These are phyloP conservation scores for Podospora sp. DNA, from an alignment of 495 filamentous ascomycete genomes.

Conservation along the genomic window DNA sequence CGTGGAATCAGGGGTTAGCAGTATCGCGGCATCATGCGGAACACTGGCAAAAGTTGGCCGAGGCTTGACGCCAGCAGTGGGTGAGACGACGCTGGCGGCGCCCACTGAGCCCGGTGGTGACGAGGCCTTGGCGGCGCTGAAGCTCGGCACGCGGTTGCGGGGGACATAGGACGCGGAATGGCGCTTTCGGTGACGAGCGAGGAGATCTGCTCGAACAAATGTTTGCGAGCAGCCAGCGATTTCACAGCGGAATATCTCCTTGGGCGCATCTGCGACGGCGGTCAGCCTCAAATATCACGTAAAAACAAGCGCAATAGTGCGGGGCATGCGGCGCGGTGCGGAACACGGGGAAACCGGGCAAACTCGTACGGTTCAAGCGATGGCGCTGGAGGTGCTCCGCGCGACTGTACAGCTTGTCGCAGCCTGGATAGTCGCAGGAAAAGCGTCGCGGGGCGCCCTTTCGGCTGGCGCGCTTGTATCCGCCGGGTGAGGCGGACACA, in stretches of 20 bases:
- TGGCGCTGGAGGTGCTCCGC: slow-evolving; percentile 83
- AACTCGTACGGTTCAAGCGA: slow-evolving; percentile 48
- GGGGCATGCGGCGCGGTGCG: background rate
- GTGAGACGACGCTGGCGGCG: slow-evolving; percentile 29
- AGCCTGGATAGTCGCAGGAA: slow-evolving; percentile 78
- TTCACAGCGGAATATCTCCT: slow-evolving; percentile 93
- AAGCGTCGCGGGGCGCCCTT: slow-evolving; percentile 61
- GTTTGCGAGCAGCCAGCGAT: slow-evolving; percentile 82
- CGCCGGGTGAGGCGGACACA: slow-evolving; percentile 13
- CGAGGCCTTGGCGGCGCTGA: slow-evolving; percentile 52
- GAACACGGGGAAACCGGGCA: background rate
- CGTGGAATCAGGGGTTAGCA: slow-evolving; percentile 47
- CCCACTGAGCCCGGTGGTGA: slow-evolving; percentile 26
- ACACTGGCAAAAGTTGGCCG: slow-evolving; percentile 43
- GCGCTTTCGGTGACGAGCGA: slow-evolving; percentile 86
- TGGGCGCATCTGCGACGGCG: slow-evolving; percentile 77
- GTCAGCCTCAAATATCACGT: slow-evolving; percentile 25
- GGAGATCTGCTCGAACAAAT: slow-evolving; percentile 92
- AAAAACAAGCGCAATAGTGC: background rate
- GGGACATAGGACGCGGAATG: slow-evolving; percentile 91
- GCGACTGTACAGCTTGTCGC: slow-evolving; percentile 92
- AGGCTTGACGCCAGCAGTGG: slow-evolving; percentile 35
- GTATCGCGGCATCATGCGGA: slow-evolving; percentile 52
- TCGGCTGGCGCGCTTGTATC: slow-evolving; percentile 54
- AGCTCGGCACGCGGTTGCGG: slow-evolving; percentile 81